A percentile compares a stretch with the other conserved stretches of the same genome.
Conservation (phyloP, 2,329 filamentous ascomycete species). For the Ciborinia camelliae region DNA sequence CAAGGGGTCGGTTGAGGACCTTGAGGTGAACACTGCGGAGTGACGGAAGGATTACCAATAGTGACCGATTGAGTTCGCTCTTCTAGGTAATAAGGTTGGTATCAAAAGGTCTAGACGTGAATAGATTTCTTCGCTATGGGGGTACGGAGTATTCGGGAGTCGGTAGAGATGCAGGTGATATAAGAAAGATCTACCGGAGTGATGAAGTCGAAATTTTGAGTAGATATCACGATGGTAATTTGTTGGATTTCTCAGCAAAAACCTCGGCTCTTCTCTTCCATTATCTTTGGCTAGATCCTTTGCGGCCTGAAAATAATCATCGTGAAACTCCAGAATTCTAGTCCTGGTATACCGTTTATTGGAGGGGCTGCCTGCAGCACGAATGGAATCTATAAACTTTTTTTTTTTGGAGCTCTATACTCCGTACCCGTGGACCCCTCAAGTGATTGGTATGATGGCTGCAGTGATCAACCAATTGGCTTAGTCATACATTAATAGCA, state of each 20-base stretch:
- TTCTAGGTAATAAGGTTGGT: neutral
- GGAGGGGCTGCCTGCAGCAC: neutral
- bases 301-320: neutral
- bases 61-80: too few species aligned
- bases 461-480: too few species aligned
- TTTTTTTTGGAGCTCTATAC: too few species aligned
- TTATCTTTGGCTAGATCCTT: neutral
- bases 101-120: neutral
- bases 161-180: neutral
- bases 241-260: slow-evolving; percentile 6
- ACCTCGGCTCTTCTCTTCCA: slow-evolving; percentile 5
- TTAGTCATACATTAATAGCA: too few species aligned
- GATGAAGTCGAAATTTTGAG: neutral
- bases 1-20: neutral
- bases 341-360: neutral
- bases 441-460: too few species aligned
- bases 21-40: neutral
- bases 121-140: neutral
- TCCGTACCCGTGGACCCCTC: too few species aligned
- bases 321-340: neutral
- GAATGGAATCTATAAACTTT: too few species aligned
- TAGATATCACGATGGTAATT: slow-evolving; percentile 2
- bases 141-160: too few species aligned
- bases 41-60: slow-evolving; percentile 7
- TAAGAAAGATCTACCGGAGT: too few species aligned